These are phyloP conservation scores for Salix dunnii DNA, from an alignment of 345 rosid species.

Conservation along the genomic window DNA sequence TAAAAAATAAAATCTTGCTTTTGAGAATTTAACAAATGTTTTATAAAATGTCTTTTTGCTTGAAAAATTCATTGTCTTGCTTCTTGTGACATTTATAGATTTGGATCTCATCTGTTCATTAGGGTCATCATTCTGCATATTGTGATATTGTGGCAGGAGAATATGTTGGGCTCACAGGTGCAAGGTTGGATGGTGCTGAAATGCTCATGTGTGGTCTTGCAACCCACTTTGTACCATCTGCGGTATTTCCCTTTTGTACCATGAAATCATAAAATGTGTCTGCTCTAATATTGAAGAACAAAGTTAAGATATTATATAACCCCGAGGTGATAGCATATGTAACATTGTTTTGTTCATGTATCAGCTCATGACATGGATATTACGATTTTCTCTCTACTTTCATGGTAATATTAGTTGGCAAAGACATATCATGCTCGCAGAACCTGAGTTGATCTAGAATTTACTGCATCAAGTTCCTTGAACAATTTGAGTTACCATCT, in stretches of 20 bases:
- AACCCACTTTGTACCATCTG: constrained; percentile 73
- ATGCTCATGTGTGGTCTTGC: constrained; percentile 89
- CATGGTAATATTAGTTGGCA: no score
- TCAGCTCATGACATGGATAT: background rate
- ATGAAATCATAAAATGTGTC: background rate
- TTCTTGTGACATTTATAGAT: constrained; percentile 1
- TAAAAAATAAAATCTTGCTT: no score
- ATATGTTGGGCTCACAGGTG: constrained; percentile 72
- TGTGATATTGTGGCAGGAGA: constrained; percentile 50
- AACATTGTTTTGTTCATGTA: background rate
- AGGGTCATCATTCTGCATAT: background rate
- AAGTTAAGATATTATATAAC: no score
- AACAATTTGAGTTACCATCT: no score
- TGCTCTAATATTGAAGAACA: no score
- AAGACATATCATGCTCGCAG: background rate
- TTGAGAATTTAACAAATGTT: no score
- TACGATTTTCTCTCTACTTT: background rate
- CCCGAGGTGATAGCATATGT: background rate
- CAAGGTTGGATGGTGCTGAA: constrained; percentile 79
- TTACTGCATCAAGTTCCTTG: no score
- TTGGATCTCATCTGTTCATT: background rate
- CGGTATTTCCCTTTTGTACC: constrained; percentile 36
- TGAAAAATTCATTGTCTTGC: background rate
- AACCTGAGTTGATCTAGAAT: background rate
- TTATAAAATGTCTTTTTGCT: no score